These are phyloP conservation scores for Buddleja alternifolia DNA, from an alignment of 257 asterid species.

Conservation along the genomic window DNA sequence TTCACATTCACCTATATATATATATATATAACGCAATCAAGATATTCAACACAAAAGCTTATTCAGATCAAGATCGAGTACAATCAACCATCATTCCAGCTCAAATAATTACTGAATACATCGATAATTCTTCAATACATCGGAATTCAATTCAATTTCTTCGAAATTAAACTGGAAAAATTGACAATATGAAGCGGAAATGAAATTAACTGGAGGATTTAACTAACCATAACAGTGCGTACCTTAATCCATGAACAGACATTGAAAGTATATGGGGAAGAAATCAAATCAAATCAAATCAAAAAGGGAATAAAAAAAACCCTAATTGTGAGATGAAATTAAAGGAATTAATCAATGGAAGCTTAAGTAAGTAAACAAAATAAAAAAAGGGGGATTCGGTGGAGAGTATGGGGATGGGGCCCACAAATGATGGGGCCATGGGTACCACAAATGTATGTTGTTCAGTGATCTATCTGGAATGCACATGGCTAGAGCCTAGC, in stretches of 20 bases:
- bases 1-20: conserved; percentile 10
- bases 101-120: conserved; percentile 15
- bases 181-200: conserved; percentile 18
- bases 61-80: conserved; percentile 59
- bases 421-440: conserved; percentile 5
- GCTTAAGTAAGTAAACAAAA: neutral
- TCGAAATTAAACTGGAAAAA: neutral
- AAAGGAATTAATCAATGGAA: conserved; percentile 14
- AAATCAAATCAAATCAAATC: conserved; percentile 9
- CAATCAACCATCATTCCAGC: conserved; percentile 44
- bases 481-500: conserved; percentile 14
- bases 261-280: conserved; percentile 7
- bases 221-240: conserved; percentile 18
- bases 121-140: conserved; percentile 9
- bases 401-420: conserved; percentile 16
- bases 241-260: conserved; percentile 35
- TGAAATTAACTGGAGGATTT: neutral
- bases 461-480: conserved; percentile 25
- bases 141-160: conserved; percentile 21
- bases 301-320: conserved; percentile 6
- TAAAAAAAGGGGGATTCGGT: neutral
- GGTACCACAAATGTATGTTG: conserved; percentile 26
- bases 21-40: neutral
- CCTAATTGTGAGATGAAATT: conserved; percentile 20
- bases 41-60: conserved; percentile 4